Percentiles rank a stretch among this genome's conserved stretches.
Conservation (phyloP, 352 stramenopile species). For the Ophiocytium majus region DNA sequence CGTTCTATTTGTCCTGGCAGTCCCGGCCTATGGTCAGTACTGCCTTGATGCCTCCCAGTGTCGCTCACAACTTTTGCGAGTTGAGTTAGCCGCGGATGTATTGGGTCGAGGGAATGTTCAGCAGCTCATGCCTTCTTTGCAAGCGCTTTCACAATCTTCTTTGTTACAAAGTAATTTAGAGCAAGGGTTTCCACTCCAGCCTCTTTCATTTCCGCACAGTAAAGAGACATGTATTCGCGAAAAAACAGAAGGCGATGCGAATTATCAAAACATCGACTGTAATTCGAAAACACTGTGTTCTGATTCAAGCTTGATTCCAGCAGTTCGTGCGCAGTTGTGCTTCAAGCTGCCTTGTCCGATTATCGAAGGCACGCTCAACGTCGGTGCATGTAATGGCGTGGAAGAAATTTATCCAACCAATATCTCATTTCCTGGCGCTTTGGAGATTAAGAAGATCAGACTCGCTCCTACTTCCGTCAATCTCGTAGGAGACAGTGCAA, state of each 20-base stretch:
- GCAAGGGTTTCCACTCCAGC: no score
- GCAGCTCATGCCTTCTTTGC: no score
- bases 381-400: background rate
- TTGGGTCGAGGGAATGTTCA: no score
- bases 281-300: background rate
- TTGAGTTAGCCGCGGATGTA: no score
- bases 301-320: background rate
- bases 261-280: background rate
- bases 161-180: no score
- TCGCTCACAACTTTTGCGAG: no score
- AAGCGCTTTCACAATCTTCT: no score
- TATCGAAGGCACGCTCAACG: background rate
- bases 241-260: background rate
- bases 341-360: background rate
- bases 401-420: background rate
- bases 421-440: background rate
- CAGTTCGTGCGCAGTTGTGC: background rate
- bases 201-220: background rate
- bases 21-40: no score
- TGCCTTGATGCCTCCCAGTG: no score
- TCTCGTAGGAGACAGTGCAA: background rate
- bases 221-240: background rate
- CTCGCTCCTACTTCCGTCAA: background rate
- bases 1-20: no score
- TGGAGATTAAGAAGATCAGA: background rate